Conservation (phyloP, 345 rosid genomes). For the Euphorbia peplus region DNA sequence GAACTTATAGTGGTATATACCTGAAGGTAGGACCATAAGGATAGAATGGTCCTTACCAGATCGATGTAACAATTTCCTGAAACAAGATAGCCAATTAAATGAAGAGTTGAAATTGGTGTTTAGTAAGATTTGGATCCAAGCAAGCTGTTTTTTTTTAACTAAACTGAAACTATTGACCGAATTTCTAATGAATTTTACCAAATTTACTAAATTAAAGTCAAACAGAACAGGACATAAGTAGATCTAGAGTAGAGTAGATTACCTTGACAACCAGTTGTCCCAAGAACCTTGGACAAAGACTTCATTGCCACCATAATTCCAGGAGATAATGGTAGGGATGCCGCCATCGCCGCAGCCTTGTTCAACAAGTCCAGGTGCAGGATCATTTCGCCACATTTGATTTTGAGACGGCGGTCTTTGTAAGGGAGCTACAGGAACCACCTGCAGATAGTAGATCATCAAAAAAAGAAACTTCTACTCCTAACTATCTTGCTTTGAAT, state of each 20-base stretch:
- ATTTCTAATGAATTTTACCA: too few species aligned
- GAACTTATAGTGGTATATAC: slow-evolving; percentile 80
- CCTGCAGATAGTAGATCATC: slow-evolving; percentile 7
- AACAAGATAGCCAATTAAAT: slow-evolving; percentile 18
- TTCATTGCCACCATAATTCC: slow-evolving; percentile 86
- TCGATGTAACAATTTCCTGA: slow-evolving; percentile 75
- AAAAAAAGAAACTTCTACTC: neutral
- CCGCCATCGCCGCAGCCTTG: too few species aligned
- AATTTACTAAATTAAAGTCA: too few species aligned
- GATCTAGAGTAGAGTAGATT: neutral
- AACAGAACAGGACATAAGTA: too few species aligned
- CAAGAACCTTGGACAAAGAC: slow-evolving; percentile 91
- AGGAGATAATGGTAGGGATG: slow-evolving; percentile 71
- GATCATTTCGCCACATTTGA: slow-evolving; percentile 49
- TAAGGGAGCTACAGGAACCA: slow-evolving; percentile 72
- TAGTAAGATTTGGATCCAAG: neutral
- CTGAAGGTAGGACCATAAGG: slow-evolving; percentile 72
- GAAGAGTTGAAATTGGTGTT: neutral
- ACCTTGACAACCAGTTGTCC: slow-evolving; percentile 90
- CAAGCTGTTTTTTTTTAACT: too few species aligned
- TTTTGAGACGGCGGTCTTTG: slow-evolving; percentile 41
- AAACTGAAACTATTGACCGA: too few species aligned
- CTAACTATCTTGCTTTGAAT: too few species aligned
- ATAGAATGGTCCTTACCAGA: slow-evolving; percentile 80
- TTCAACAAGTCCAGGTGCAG: slow-evolving; percentile 48